Evolutionary conservation across 1,284 basidiomycete species (phyloP).

Genomic region (Xerocomus nothofagi): DNA sequence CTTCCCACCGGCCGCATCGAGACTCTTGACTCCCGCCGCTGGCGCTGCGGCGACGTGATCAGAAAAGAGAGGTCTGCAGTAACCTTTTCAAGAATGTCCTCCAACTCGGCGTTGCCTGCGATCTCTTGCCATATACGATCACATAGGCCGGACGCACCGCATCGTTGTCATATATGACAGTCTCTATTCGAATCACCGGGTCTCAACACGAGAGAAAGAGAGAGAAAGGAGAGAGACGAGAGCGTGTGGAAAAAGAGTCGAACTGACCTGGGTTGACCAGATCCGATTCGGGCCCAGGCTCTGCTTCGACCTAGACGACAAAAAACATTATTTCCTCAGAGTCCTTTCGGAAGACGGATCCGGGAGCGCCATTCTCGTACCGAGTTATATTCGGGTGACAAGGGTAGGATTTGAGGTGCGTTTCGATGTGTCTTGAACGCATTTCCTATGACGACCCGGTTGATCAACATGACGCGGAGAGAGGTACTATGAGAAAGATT

Average conservation of each 20-base stretch:
- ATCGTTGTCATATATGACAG: slow-evolving; percentile 18
- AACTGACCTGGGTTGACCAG: slow-evolving; percentile 17
- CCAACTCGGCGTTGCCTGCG: slow-evolving; percentile 2
- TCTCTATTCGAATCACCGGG: slow-evolving; percentile 4
- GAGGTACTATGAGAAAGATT: slow-evolving; percentile 39
- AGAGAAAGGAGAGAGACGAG: too few species aligned
- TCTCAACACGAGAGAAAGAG: background rate
- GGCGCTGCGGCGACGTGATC: background rate
- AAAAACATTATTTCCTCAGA: background rate
- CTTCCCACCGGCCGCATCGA: too few species aligned
- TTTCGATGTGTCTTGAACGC: slow-evolving; percentile 45
- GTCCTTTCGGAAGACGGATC: background rate
- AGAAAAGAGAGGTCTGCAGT: slow-evolving; percentile 9
- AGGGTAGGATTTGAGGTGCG: slow-evolving; percentile 31
- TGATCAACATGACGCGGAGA: slow-evolving; percentile 50
- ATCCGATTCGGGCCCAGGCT: slow-evolving; percentile 17
- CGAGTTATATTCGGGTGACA: slow-evolving; percentile 14
- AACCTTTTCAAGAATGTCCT: background rate
- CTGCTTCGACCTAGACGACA: slow-evolving; percentile 12
- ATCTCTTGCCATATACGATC: slow-evolving; percentile 15
- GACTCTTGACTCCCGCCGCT: too few species aligned
- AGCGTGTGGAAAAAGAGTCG: too few species aligned
- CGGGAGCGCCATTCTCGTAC: slow-evolving; percentile 1
- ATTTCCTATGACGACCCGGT: slow-evolving; percentile 55
- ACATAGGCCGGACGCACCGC: slow-evolving; percentile 22